Conservation (phyloP, 1,139 yeast species). For the Hansenula lynferdii region DNA sequence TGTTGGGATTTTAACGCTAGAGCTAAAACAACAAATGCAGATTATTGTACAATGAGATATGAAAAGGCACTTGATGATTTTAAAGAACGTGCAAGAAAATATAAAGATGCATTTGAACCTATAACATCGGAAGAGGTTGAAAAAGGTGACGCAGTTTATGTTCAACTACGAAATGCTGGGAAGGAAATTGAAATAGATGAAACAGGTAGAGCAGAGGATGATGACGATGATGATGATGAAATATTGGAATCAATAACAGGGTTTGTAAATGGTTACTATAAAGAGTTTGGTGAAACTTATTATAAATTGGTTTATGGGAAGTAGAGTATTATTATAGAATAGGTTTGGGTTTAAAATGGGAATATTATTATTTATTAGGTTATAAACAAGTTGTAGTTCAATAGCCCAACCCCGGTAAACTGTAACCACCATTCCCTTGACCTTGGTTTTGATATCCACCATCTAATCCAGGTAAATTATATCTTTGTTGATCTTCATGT, state of each 20-base stretch:
- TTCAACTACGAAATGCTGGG: constrained; percentile 46
- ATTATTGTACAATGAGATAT: constrained; percentile 44
- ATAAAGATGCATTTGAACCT: constrained; percentile 52
- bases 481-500: neutral
- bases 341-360: neutral
- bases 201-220: constrained; percentile 4
- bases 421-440: constrained; percentile 8
- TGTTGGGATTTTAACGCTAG: constrained; percentile 53
- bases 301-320: constrained; percentile 11
- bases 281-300: constrained; percentile 20
- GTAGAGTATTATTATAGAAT: neutral
- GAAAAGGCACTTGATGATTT: constrained; percentile 55
- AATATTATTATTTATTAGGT: neutral
- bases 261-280: constrained; percentile 31
- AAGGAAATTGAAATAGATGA: constrained; percentile 21
- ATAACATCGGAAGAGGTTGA: constrained; percentile 44
- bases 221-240: constrained; percentile 11
- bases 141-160: constrained; percentile 33
- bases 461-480: constrained; percentile 8
- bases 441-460: constrained; percentile 6
- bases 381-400: neutral
- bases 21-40: constrained; percentile 54
- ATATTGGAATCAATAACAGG: constrained; percentile 18
- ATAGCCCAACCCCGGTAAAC: constrained; percentile 14
- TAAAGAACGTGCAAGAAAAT: constrained; percentile 49